These are phyloP conservation scores for Malassezia obtusa DNA, from an alignment of 1,284 basidiomycete species.

Conservation along the genomic window DNA sequence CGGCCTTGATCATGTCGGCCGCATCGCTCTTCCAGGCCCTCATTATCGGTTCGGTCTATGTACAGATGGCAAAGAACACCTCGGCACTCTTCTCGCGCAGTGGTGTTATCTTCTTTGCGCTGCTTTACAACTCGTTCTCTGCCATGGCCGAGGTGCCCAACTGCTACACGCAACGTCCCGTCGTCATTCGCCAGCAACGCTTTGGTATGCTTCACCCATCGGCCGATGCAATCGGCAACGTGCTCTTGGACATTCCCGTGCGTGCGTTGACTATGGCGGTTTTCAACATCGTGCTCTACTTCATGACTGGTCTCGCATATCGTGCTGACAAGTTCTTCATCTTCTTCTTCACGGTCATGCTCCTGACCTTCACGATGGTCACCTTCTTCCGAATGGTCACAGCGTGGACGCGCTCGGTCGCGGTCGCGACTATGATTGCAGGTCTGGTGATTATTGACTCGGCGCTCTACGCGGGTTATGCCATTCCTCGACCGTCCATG, in stretches of 20 bases:
- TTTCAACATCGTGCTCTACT: slow-evolving; percentile 38
- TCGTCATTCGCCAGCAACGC: slow-evolving; percentile 31
- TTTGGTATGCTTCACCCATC: slow-evolving; percentile 35
- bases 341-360: slow-evolving; percentile 21
- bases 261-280: slow-evolving; percentile 20
- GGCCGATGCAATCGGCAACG: slow-evolving; percentile 28
- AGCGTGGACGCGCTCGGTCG: slow-evolving; percentile 19
- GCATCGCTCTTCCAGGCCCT: slow-evolving; percentile 54
- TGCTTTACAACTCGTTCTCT: slow-evolving; percentile 51
- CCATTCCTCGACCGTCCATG: slow-evolving; percentile 37
- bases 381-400: slow-evolving; percentile 35
- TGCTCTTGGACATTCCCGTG: slow-evolving; percentile 35
- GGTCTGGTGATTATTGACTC: slow-evolving; percentile 31
- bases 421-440: slow-evolving; percentile 28
- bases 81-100: slow-evolving; percentile 62
- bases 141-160: slow-evolving; percentile 46
- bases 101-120: slow-evolving; percentile 22
- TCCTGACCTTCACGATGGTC: slow-evolving; percentile 32
- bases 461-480: slow-evolving; percentile 35
- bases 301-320: slow-evolving; percentile 27
- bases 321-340: slow-evolving; percentile 34
- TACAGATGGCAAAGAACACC: slow-evolving; percentile 58
- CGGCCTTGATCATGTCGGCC: slow-evolving; percentile 45
- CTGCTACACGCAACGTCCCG: slow-evolving; percentile 29
- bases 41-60: slow-evolving; percentile 68